These are phyloP conservation scores for Lipomyces starkeyi DNA, from an alignment of 805 yeast genomes.

Conservation along the genomic window DNA sequence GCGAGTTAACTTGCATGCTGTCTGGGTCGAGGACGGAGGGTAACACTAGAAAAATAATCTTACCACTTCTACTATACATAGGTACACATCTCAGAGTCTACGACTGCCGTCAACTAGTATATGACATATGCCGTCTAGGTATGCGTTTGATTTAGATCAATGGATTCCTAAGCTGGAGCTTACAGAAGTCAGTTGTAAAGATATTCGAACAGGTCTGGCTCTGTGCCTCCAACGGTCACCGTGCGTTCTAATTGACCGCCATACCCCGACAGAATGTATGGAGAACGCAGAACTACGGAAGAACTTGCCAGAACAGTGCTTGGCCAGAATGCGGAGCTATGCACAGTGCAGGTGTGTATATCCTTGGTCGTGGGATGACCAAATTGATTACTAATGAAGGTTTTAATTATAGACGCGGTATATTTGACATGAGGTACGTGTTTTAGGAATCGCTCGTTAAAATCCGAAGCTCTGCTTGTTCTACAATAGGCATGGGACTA, in stretches of 20 bases:
- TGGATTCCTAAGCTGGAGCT: neutral
- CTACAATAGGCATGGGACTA: conserved; percentile 1
- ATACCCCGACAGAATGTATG: conserved; percentile 87
- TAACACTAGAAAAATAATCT: no score
- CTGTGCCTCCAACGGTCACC: conserved; percentile 95
- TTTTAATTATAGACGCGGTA: conserved; percentile 58
- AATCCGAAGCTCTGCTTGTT: neutral
- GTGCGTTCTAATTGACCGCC: conserved; percentile 87
- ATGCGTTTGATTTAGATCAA: neutral
- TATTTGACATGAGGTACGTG: conserved; percentile 72
- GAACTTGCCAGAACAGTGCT: conserved; percentile 85
- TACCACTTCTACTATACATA: no score
- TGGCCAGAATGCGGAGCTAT: conserved; percentile 81
- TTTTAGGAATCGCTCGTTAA: neutral
- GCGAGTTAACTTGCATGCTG: no score
- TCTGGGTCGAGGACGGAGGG: no score
- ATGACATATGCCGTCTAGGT: conserved; percentile 27
- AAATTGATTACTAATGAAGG: neutral
- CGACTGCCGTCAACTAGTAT: neutral
- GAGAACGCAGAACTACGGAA: conserved; percentile 76
- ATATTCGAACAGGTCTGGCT: conserved; percentile 93
- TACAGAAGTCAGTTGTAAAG: conserved; percentile 71
- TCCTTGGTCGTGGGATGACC: neutral
- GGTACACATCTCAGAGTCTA: no score
- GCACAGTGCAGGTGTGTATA: conserved; percentile 71